Conservation (phyloP, 2,329 filamentous ascomycete species). For the Bretziella fagacearum region DNA sequence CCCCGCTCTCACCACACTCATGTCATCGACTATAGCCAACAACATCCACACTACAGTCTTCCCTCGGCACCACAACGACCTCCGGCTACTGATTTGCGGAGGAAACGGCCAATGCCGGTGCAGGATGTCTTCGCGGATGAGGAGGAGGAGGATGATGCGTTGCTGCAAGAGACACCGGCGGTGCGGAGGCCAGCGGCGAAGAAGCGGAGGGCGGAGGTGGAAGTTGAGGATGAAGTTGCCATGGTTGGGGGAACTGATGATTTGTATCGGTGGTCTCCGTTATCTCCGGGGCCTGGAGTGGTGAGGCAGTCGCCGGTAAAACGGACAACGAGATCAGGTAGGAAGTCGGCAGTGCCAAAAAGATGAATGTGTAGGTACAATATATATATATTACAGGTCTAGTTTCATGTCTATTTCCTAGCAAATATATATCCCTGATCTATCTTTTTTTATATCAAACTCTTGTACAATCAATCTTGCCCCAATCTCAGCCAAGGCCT, state of each 20-base stretch:
- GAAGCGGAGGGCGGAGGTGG: background rate
- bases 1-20: too few species aligned
- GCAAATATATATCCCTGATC: background rate
- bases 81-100: background rate
- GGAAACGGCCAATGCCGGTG: constrained; percentile 1
- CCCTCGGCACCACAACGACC: too few species aligned
- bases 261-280: constrained; percentile 6
- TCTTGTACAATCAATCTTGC: constrained; percentile 27
- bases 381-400: background rate
- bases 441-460: constrained; percentile 19
- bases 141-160: constrained; percentile 3
- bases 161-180: background rate
- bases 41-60: background rate
- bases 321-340: background rate
- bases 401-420: too few species aligned
- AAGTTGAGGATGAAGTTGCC: background rate
- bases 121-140: constrained; percentile 4
- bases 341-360: background rate
- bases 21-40: too few species aligned
- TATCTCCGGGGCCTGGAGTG: background rate
- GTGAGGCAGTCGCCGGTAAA: background rate
- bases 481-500: constrained; percentile 30
- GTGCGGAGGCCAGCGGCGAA: background rate
- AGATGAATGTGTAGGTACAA: background rate
- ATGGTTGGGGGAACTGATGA: background rate